Base-by-base conservation (phyloP, 345 rosid species). In the Citrus sinensis region DNA sequence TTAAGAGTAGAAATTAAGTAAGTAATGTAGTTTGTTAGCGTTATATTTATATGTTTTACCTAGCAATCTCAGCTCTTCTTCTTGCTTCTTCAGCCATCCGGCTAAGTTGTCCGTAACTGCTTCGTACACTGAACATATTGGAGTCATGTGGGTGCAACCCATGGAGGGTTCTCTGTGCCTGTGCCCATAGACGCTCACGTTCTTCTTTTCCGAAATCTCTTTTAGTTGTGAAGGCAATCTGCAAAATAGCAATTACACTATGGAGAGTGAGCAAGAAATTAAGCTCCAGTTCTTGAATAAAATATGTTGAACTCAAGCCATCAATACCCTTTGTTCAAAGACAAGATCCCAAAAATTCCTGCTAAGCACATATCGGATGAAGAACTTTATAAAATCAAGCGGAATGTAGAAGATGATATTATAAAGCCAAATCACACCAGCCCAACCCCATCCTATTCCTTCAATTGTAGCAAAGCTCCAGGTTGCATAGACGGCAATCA, bases 371-470 rank as follows among this genome's bases (percentile, higher is more conserved):
- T 90, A 90, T 71, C 86, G 87, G 49, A 78, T 83, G 56, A 87
- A 68, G 83, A 89, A 86, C 88, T 89, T 89, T 64, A 91, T 80
- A 27, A 86, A 78, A 70, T 89, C 91, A 35, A 88, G 89, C 0
- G 86, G 89, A 66, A 91, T 61, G 64, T 86, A 88, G 76, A 80
- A 75, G 73, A 91, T 39, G 67, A 91, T 74, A 83, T 85, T 88
- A 77, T 88, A 86, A 49, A 88, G 86, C 93, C 95, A 91, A 51
- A 88, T 71, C 9, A 88, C 87, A 51, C 92, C 90, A 24, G 89
- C 90, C 89, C 90, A 89, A 42, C 89, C 88, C 91, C 93, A 90
- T 54, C 91, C 93, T 17, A 84, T 83, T 49, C 93, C 91, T 80
- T 84, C 88, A 13, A 84, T 87, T 14, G 86, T 87, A 49, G 87